Evolutionary conservation across 805 yeast species (phyloP).

Genomic region (Candida incommunis): DNA sequence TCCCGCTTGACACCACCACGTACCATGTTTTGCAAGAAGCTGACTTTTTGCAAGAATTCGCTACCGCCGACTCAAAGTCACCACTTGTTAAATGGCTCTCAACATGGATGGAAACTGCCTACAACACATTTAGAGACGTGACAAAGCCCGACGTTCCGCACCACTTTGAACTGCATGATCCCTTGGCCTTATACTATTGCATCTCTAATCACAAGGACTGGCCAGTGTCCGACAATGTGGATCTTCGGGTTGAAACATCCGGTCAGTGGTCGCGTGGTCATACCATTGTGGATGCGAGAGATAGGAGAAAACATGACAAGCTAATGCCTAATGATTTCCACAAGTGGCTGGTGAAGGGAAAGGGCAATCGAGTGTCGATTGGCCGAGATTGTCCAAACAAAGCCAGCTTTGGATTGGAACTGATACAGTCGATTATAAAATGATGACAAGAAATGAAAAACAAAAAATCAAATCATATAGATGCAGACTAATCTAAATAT

Average conservation of each 20-base stretch:
- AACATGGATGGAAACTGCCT: slow-evolving; percentile 20
- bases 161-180: slow-evolving; percentile 23
- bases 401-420: slow-evolving; percentile 5
- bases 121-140: slow-evolving; percentile 10
- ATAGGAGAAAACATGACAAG: slow-evolving; percentile 12
- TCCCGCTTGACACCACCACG: slow-evolving; percentile 26
- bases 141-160: slow-evolving; percentile 8
- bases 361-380: slow-evolving; percentile 13
- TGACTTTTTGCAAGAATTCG: slow-evolving; percentile 11
- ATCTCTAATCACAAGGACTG: slow-evolving; percentile 9
- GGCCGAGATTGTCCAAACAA: slow-evolving; percentile 11
- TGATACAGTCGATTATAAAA: not conserved
- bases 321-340: slow-evolving; percentile 12
- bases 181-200: slow-evolving; percentile 24
- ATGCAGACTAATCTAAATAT: not conserved
- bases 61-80: slow-evolving; percentile 10
- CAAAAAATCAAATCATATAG: too few species aligned
- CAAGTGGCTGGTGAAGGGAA: slow-evolving; percentile 14
- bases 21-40: slow-evolving; percentile 16
- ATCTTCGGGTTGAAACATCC: slow-evolving; percentile 25
- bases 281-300: slow-evolving; percentile 23
- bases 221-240: slow-evolving; percentile 13
- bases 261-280: slow-evolving; percentile 26
- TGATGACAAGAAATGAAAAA: not conserved
- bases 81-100: slow-evolving; percentile 23